These are phyloP conservation scores for Eustoma russellianum DNA, from an alignment of 257 asterid genomes.

Conservation along the genomic window DNA sequence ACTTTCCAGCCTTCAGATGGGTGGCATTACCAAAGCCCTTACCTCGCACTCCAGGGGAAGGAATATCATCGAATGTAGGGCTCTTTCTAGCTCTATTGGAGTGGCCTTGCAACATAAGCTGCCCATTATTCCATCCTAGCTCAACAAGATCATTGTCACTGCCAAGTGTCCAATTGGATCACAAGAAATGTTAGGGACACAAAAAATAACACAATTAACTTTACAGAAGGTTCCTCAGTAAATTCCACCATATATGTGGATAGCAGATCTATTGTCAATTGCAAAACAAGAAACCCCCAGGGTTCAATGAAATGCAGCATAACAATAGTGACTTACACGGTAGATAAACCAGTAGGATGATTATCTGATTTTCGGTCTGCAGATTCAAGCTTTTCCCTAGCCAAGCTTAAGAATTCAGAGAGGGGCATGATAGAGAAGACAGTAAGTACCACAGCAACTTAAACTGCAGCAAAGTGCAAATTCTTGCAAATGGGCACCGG, in stretches of 20 bases:
- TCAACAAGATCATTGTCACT: constrained; percentile 62
- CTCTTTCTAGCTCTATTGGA: constrained; percentile 35
- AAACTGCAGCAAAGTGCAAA: constrained; percentile 1
- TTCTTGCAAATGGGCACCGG: constrained; percentile 6
- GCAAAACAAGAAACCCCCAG: background rate
- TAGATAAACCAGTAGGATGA: constrained; percentile 20
- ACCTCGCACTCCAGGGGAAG: constrained; percentile 27
- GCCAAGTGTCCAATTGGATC: constrained; percentile 16
- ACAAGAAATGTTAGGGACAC: background rate
- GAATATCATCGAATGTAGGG: constrained; percentile 16
- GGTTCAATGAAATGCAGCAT: background rate
- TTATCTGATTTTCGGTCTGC: constrained; percentile 23
- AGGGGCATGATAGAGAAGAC: constrained; percentile 56
- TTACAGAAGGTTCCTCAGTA: background rate
- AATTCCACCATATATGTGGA: background rate
- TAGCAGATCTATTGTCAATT: background rate
- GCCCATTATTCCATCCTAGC: constrained; percentile 85
- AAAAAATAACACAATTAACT: background rate
- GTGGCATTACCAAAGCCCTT: constrained; percentile 16
- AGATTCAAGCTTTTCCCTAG: constrained; percentile 53
- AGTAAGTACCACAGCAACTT: constrained; percentile 4
- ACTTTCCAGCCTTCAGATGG: constrained; percentile 37
- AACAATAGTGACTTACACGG: constrained; percentile 30
- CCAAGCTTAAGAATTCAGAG: constrained; percentile 70
- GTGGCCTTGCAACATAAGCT: constrained; percentile 64